Evolutionary conservation across 1,139 yeast genomes (phyloP).

Genomic region (Pichia sp.): DNA sequence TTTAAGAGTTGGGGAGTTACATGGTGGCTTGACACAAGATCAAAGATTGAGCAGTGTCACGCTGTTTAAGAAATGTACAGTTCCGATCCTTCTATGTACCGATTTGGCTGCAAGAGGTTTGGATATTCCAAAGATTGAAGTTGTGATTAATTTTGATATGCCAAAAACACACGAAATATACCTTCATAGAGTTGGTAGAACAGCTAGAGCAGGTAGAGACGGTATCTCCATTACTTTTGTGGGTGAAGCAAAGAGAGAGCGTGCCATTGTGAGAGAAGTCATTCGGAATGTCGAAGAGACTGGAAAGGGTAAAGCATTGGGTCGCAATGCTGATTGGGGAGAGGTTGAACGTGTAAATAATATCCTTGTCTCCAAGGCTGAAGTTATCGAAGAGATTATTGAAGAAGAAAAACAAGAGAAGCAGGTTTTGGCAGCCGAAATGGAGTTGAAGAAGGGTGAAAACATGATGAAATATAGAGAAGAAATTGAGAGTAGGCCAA

Average conservation of each 20-base stretch:
- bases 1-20: slow-evolving; percentile 82
- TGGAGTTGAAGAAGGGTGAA: slow-evolving; percentile 80
- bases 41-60: slow-evolving; percentile 84
- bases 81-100: slow-evolving; percentile 88
- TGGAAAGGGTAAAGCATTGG: slow-evolving; percentile 40
- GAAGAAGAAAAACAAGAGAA: slow-evolving; percentile 87
- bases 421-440: slow-evolving; percentile 80
- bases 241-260: slow-evolving; percentile 80
- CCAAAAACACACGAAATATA: slow-evolving; percentile 88
- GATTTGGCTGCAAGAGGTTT: slow-evolving; percentile 99
- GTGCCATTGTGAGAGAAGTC: slow-evolving; percentile 83
- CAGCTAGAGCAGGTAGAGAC: slow-evolving; percentile 98
- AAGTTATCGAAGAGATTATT: slow-evolving; percentile 64
- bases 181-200: slow-evolving; percentile 97
- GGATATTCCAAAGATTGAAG: slow-evolving; percentile 96
- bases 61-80: slow-evolving; percentile 71
- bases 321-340: slow-evolving; percentile 82
- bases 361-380: slow-evolving; percentile 51
- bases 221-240: slow-evolving; percentile 92
- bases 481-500: slow-evolving; percentile 86
- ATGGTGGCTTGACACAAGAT: slow-evolving; percentile 92
- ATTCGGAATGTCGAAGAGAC: slow-evolving; percentile 52
- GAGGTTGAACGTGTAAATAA: slow-evolving; percentile 65
- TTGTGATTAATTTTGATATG: slow-evolving; percentile 92
- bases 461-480: slow-evolving; percentile 71